These are phyloP conservation scores for Fusarium oligoseptatum DNA, from an alignment of 2,329 filamentous ascomycete species.

Conservation along the genomic window DNA sequence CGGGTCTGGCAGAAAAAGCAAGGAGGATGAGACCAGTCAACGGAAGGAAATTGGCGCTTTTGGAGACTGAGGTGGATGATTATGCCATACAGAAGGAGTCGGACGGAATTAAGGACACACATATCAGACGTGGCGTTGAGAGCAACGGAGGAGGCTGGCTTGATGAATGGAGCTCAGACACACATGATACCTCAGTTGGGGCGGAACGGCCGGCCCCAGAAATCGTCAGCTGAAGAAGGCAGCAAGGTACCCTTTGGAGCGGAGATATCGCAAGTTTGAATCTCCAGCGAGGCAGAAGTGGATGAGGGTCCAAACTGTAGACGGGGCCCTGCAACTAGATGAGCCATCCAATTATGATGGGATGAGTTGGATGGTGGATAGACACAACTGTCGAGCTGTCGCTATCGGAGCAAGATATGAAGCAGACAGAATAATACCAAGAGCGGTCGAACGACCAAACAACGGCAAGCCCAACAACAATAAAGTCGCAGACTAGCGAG, in stretches of 20 bases:
- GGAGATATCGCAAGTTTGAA: slow-evolving; percentile 13
- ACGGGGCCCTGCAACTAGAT: slow-evolving; percentile 22
- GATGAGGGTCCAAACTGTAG: slow-evolving; percentile 15
- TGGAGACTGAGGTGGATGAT: slow-evolving; percentile 8
- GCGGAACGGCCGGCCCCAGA: slow-evolving; percentile 15
- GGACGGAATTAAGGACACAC: slow-evolving; percentile 9
- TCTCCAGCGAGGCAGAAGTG: slow-evolving; percentile 18
- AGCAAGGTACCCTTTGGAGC: background rate
- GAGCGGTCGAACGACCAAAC: slow-evolving; percentile 5
- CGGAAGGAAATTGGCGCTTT: background rate
- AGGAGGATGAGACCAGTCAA: slow-evolving; percentile 3
- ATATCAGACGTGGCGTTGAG: slow-evolving; percentile 4
- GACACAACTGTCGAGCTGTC: slow-evolving; percentile 6
- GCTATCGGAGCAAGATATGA: slow-evolving; percentile 8
- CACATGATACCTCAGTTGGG: slow-evolving; percentile 24
- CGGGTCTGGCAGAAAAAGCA: slow-evolving; percentile 11
- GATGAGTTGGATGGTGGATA: slow-evolving; percentile 18
- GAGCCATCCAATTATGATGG: background rate
- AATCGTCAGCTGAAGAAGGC: slow-evolving; percentile 19
- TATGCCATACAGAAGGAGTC: slow-evolving; percentile 4
- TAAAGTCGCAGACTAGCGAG: background rate
- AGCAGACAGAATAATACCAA: slow-evolving; percentile 19
- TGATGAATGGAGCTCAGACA: slow-evolving; percentile 10
- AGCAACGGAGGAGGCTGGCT: slow-evolving; percentile 9
- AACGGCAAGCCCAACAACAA: background rate